Conservation (phyloP, 228 moss, liverwort and hornwort genomes). For the Sphagnum magellanicum region DNA sequence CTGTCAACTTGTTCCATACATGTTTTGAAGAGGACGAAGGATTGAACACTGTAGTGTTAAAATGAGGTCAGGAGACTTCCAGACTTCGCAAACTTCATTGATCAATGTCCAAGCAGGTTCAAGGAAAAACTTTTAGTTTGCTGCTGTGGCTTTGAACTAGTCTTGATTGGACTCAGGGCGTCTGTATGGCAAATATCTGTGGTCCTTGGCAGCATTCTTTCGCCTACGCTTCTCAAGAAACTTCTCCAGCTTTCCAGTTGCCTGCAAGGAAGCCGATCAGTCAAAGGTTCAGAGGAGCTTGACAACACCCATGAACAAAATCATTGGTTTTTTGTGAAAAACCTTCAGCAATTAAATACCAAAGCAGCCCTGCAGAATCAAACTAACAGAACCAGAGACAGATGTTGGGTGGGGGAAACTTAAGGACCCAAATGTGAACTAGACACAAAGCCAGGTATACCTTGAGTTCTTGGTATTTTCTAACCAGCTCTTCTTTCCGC, state of each 20-base stretch:
- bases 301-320: not conserved
- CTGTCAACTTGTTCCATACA: too few species aligned
- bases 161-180: conserved; percentile 29
- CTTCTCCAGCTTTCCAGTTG: conserved; percentile 86
- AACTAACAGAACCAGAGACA: not conserved
- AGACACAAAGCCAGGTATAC: conserved; percentile 19
- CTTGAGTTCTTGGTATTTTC: conserved; percentile 91
- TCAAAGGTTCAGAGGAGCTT: not conserved
- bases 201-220: conserved; percentile 95
- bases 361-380: not conserved
- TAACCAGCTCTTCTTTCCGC: conserved; percentile 64
- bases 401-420: not conserved
- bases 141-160: conserved; percentile 4
- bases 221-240: conserved; percentile 82
- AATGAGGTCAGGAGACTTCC: too few species aligned
- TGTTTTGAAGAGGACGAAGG: too few species aligned
- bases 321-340: not conserved
- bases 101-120: too few species aligned
- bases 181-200: conserved; percentile 86
- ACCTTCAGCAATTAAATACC: not conserved
- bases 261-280: conserved; percentile 37
- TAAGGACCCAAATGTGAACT: not conserved
- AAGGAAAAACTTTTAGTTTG: too few species aligned
- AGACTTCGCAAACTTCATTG: too few species aligned
- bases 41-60: too few species aligned